A percentile compares a stretch with the other conserved stretches of the same genome.
These are phyloP conservation scores for Angophora floribunda DNA, from an alignment of 345 rosid genomes.

Conservation along the genomic window DNA sequence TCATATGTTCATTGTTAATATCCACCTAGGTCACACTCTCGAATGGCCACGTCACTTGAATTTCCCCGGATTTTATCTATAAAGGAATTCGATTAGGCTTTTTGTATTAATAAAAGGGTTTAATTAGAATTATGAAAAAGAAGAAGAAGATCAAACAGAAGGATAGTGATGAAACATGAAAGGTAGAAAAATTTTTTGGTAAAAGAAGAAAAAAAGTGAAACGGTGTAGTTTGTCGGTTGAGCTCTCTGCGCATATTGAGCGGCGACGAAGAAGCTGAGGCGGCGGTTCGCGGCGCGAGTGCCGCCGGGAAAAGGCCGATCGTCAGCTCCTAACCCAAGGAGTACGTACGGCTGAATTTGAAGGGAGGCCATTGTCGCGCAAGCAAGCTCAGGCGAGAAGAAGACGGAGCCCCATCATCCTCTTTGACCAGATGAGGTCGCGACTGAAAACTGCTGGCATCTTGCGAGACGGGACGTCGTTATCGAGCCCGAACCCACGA, in stretches of 20 bases:
- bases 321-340: not conserved
- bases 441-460: not conserved
- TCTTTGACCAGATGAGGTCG: not conserved
- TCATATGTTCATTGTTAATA: too few relatives aligned
- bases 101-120: not conserved
- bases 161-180: not conserved
- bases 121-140: not conserved
- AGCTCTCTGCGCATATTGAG: not conserved
- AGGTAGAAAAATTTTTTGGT: not conserved
- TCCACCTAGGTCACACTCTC: too few relatives aligned
- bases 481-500: not conserved
- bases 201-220: not conserved
- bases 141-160: not conserved
- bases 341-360: not conserved
- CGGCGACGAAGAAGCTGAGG: not conserved
- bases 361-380: not conserved
- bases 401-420: not conserved
- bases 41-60: rapidly evolving
- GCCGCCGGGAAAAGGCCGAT: not conserved
- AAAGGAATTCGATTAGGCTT: not conserved
- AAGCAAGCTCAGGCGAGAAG: not conserved
- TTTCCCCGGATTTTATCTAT: not conserved
- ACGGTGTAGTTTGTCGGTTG: not conserved
- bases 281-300: not conserved
- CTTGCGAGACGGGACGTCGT: not conserved